These are phyloP conservation scores for Seminavis robusta DNA, from an alignment of 108 stramenopile genomes.

Conservation along the genomic window DNA sequence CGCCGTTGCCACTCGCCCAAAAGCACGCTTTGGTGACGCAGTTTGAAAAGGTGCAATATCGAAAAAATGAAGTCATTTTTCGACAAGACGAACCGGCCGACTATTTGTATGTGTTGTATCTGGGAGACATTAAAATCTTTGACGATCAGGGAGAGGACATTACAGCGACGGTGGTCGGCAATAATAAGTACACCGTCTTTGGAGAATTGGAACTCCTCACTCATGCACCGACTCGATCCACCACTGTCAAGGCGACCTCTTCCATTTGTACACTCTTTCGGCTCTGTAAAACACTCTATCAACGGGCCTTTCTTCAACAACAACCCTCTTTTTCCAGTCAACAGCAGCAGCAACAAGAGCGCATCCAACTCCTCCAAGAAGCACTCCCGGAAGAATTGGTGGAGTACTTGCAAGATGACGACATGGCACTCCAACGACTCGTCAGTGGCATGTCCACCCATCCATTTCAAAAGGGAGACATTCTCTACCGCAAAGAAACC, in stretches of 20 bases:
- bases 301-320: constrained; percentile 6
- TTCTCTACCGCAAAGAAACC: constrained; percentile 35
- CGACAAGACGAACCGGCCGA: constrained; percentile 13
- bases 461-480: constrained; percentile 42
- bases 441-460: constrained; percentile 32
- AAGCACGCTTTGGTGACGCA: constrained; percentile 4
- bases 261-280: constrained; percentile 19
- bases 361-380: not conserved
- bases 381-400: constrained; percentile 22
- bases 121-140: constrained; percentile 12
- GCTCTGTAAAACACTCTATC: constrained; percentile 2
- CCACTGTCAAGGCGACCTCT: constrained; percentile 26
- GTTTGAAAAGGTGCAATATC: constrained; percentile 20
- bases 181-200: constrained; percentile 23
- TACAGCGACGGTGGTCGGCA: not conserved
- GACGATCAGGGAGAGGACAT: constrained; percentile 6
- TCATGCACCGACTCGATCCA: constrained; percentile 3
- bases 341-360: not conserved
- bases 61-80: constrained; percentile 29
- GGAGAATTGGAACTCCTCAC: constrained; percentile 35
- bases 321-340: not conserved
- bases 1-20: constrained; percentile 4
- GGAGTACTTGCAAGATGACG: too few species aligned
- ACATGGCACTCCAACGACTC: constrained; percentile 14
- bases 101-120: constrained; percentile 36